These are phyloP conservation scores for Kazachstania martiniae DNA, from an alignment of 805 yeast species.

Conservation along the genomic window DNA sequence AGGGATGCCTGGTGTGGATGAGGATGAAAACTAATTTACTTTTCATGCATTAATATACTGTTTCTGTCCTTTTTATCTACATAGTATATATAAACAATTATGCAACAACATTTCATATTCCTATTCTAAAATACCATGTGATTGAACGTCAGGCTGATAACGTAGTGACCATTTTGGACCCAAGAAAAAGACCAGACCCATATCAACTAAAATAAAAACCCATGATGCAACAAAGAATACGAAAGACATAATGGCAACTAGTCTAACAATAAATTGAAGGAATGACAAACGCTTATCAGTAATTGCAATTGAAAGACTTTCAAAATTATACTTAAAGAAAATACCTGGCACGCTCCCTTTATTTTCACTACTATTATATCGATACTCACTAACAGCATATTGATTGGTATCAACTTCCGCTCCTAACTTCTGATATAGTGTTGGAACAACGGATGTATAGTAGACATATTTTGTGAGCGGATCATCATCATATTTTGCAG, in stretches of 20 bases:
- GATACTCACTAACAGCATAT: constrained; percentile 58
- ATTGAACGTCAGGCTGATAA: constrained; percentile 20
- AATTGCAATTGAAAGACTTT: constrained; percentile 64
- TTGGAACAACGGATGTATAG: constrained; percentile 73
- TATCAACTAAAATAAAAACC: constrained; percentile 48
- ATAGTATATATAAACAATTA: not conserved
- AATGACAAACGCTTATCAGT: constrained; percentile 69
- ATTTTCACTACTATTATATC: constrained; percentile 16
- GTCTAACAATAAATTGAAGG: constrained; percentile 60
- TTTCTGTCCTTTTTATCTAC: not conserved
- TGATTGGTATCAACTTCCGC: constrained; percentile 70
- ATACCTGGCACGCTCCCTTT: constrained; percentile 54
- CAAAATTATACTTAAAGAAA: constrained; percentile 76
- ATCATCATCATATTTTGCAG: constrained; percentile 41
- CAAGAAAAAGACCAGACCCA: constrained; percentile 36
- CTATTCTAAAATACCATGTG: constrained; percentile 18
- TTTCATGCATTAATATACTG: not conserved
- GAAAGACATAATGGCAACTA: constrained; percentile 80
- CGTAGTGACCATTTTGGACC: constrained; percentile 45
- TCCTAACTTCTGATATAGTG: constrained; percentile 62
- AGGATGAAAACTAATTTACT: not conserved
- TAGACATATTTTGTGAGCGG: constrained; percentile 49
- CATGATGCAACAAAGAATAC: constrained; percentile 60
- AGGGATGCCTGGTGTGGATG: constrained; percentile 34
- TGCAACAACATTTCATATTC: not conserved